Conservation (phyloP, 306 rosid genomes). For the Argentina anserina region DNA sequence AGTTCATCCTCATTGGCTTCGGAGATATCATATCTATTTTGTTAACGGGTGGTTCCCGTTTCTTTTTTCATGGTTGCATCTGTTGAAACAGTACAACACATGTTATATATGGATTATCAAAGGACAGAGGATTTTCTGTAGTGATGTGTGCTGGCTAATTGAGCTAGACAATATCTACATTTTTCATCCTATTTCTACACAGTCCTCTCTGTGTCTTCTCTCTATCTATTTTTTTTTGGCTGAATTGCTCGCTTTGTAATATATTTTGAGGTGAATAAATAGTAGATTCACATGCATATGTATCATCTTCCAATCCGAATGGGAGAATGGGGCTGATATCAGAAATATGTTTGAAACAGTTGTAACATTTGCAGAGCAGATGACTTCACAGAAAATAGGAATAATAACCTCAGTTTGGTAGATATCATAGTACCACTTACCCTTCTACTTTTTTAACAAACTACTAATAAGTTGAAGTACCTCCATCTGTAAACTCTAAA, state of each 20-base stretch:
- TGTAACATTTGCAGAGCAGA: too few relatives aligned
- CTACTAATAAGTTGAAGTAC: too few relatives aligned
- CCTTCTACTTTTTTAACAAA: too few relatives aligned
- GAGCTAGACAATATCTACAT: slow-evolving; percentile 32
- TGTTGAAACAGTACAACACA: slow-evolving; percentile 48
- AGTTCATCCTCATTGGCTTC: slow-evolving; percentile 2
- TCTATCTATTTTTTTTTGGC: slow-evolving; percentile 9
- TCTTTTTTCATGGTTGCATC: slow-evolving; percentile 79
- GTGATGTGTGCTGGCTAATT: slow-evolving; percentile 24
- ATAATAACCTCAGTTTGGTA: too few relatives aligned
- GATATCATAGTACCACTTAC: too few relatives aligned
- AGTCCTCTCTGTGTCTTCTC: background rate
- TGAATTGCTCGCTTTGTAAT: slow-evolving; percentile 40
- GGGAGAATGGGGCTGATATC: too few relatives aligned
- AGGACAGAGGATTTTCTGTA: slow-evolving; percentile 24
- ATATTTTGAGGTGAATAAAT: slow-evolving; percentile 46
- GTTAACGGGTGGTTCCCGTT: slow-evolving; percentile 41
- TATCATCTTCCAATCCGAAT: too few relatives aligned
- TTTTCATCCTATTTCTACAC: slow-evolving; percentile 35
- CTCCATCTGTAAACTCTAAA: too few relatives aligned
- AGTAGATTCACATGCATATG: slow-evolving; percentile 13
- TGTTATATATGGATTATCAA: slow-evolving; percentile 51
- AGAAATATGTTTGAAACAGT: too few relatives aligned
- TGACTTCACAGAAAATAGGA: too few relatives aligned
- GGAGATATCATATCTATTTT: slow-evolving; percentile 32